Evolutionary conservation across 306 rosid species (phyloP), one percentile per base, ranked within the genome.

Genomic region (Cucumis cinereus): DNA sequence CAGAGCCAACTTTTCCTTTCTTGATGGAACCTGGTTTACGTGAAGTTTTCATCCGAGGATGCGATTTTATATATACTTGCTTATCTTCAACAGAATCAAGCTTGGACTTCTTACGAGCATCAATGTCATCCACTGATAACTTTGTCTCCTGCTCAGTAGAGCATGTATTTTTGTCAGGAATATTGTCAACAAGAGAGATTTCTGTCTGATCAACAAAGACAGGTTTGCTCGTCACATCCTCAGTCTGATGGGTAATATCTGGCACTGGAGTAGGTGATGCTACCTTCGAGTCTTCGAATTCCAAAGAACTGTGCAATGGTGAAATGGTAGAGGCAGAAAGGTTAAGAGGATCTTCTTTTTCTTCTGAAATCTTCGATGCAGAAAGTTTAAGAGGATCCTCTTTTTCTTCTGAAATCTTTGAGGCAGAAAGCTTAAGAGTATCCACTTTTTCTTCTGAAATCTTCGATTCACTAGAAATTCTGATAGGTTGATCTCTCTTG

Each of bases 1-100:
- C 73, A 68, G 76, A 78, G 84, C 79, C 68, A 55, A 84, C 82
- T 81, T 92, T 92, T 49, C 87, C 89, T 79, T 89, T 92, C 82
- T 88, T 92, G 71, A 81, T 80, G 66, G 81, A 86, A 80, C 78
- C 79, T 58, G 79, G 80, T 67, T 68, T 68, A 54, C 79, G 77
- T 35, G 89, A 84, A 79, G 85, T 82, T 80, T 88, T 92, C 86
- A 83, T 85, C 55, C 15, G 87, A 72, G 83, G 74, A 78, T 41
- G 81, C 52, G 80, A 49, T 73, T 86, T 84, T 12, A 88, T 81
- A 79, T 80, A 79, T 55, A 56, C 86, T 76, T 36, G 77, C 81
- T 81, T 81, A 70, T 83, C 89, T 79, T 85, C 89, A 73, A 82
- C 73, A 55, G 67, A 77, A 67, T 86, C 91, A 78, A 79, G 60